These are phyloP conservation scores for Pilaira anomala DNA, from an alignment of 192 early-diverging fungal species.

Conservation along the genomic window DNA sequence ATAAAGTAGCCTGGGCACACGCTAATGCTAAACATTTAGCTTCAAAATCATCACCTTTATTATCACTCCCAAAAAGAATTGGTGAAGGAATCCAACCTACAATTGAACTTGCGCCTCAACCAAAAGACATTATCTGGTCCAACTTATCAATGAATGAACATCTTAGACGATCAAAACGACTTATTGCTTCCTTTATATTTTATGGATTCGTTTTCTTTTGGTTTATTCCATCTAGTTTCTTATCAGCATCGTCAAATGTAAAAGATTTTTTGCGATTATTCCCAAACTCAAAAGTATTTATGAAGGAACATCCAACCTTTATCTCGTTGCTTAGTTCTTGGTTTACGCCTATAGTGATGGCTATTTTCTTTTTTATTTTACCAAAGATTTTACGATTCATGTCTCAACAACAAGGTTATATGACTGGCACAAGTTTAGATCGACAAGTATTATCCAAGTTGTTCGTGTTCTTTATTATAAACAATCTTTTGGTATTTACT, in stretches of 20 bases:
- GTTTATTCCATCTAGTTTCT: conserved; percentile 61
- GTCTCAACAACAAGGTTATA: conserved; percentile 65
- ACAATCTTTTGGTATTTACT: conserved; percentile 67
- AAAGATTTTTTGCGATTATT: conserved; percentile 55
- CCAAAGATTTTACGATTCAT: conserved; percentile 61
- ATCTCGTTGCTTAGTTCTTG: conserved; percentile 60
- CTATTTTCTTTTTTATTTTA: conserved; percentile 61
- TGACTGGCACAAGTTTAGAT: conserved; percentile 67
- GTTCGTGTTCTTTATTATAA: conserved; percentile 71
- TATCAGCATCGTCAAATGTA: conserved; percentile 59
- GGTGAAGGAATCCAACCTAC: conserved; percentile 25
- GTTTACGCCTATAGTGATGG: conserved; percentile 64
- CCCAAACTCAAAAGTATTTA: conserved; percentile 45
- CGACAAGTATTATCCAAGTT: conserved; percentile 68
- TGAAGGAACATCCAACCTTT: conserved; percentile 47
- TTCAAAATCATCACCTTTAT: conserved; percentile 26
- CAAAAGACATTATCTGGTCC: conserved; percentile 75
- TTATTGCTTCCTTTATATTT: conserved; percentile 48
- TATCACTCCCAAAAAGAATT: conserved; percentile 7
- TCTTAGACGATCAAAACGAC: conserved; percentile 40
- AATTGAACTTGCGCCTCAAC: conserved; percentile 59
- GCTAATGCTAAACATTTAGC: conserved; percentile 42
- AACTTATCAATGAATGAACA: conserved; percentile 58
- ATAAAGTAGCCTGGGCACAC: conserved; percentile 49
- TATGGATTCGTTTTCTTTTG: conserved; percentile 58